Evolutionary conservation across 306 rosid genomes (phyloP).

Genomic region (Chamaecrista fasciculata): DNA sequence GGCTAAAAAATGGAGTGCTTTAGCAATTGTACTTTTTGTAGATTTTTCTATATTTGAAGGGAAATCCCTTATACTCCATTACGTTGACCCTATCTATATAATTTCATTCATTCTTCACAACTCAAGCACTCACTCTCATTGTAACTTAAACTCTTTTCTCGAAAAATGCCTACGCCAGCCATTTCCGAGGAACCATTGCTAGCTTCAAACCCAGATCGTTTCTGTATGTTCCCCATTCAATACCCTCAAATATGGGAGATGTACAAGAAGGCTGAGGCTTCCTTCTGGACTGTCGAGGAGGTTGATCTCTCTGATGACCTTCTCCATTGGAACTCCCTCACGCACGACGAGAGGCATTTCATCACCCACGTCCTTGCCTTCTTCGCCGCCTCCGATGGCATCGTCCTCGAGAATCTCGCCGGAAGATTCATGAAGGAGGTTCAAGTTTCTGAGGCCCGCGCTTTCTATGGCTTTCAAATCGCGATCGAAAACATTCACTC

Average conservation of each 20-base stretch:
- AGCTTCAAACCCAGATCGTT: slow-evolving; percentile 68
- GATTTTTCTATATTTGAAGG: no score
- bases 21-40: no score
- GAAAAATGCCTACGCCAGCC: slow-evolving; percentile 61
- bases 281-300: slow-evolving; percentile 88
- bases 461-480: slow-evolving; percentile 86
- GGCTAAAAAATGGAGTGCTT: no score
- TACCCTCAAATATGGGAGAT: slow-evolving; percentile 85
- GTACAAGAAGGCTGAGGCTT: slow-evolving; percentile 90
- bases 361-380: slow-evolving; percentile 72
- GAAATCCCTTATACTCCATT: no score
- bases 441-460: slow-evolving; percentile 75
- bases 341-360: slow-evolving; percentile 68
- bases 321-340: slow-evolving; percentile 54
- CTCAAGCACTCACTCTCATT: no score
- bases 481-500: slow-evolving; percentile 85
- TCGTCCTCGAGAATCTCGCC: slow-evolving; percentile 78
- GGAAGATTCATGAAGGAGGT: slow-evolving; percentile 82
- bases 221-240: slow-evolving; percentile 87
- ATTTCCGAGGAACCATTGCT: slow-evolving; percentile 69
- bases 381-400: slow-evolving; percentile 87
- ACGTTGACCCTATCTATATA: no score
- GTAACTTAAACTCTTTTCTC: no score
- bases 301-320: slow-evolving; percentile 65
- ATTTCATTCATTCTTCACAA: no score